Conservation (phyloP, 2,329 filamentous ascomycete genomes). For the Catunica adiposa region DNA sequence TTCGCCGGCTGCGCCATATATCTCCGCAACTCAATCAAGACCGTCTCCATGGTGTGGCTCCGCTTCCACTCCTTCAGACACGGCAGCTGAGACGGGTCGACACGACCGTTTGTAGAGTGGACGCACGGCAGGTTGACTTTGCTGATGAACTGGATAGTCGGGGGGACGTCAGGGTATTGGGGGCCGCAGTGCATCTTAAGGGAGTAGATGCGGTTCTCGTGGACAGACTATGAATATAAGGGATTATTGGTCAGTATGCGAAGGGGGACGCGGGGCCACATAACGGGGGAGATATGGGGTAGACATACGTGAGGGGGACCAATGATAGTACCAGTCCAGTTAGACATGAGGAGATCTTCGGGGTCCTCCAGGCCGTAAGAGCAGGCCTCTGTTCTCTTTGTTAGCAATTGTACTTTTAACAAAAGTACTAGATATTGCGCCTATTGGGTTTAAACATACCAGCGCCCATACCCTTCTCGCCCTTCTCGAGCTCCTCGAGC, state of each 20-base stretch:
- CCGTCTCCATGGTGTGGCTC: slow-evolving; percentile 88
- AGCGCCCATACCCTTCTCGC: slow-evolving; percentile 90
- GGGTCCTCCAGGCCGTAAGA: slow-evolving; percentile 91
- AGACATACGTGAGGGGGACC: slow-evolving; percentile 82
- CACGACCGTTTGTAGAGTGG: slow-evolving; percentile 60
- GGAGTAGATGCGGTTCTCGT: slow-evolving; percentile 98
- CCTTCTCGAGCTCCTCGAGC: slow-evolving; percentile 95
- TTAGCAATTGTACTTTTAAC: too few species aligned
- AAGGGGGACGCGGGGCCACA: not conserved
- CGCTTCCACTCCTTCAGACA: slow-evolving; percentile 83
- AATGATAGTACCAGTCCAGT: slow-evolving; percentile 97
- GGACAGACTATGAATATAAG: slow-evolving; percentile 49
- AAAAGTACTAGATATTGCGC: too few species aligned
- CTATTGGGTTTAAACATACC: slow-evolving; percentile 38
- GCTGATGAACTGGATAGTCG: slow-evolving; percentile 80
- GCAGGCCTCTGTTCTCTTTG: slow-evolving; percentile 59
- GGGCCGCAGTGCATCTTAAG: slow-evolving; percentile 90
- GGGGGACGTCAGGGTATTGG: slow-evolving; percentile 76
- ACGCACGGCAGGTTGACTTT: slow-evolving; percentile 96
- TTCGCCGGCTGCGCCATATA: slow-evolving; percentile 85
- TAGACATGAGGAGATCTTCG: slow-evolving; percentile 89
- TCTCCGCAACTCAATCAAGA: slow-evolving; percentile 73
- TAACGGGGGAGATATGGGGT: not conserved
- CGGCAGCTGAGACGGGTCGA: slow-evolving; percentile 68
- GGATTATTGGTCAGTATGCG: not conserved